These are phyloP conservation scores for Podospora conica DNA, from an alignment of 495 filamentous ascomycete species.

Conservation along the genomic window DNA sequence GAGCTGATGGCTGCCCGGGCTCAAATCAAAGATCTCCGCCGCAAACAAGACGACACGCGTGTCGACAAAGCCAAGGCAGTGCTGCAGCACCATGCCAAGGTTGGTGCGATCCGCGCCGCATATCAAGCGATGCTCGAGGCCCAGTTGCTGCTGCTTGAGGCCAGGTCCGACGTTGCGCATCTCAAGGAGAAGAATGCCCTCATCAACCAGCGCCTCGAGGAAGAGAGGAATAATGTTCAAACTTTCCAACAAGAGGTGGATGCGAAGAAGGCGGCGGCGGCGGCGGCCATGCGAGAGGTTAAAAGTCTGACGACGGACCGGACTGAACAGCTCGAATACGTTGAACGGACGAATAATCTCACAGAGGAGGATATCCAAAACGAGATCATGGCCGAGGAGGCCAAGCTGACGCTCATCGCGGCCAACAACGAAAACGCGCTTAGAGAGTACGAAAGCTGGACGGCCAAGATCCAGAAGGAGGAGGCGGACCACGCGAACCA, in stretches of 20 bases:
- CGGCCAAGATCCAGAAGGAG: conserved; percentile 42
- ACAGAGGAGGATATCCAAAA: conserved; percentile 57
- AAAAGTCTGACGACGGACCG: neutral
- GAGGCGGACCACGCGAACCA: conserved; percentile 31
- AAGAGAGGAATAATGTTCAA: conserved; percentile 21
- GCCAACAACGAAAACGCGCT: conserved; percentile 73
- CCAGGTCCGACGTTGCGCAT: conserved; percentile 63
- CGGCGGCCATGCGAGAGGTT: neutral
- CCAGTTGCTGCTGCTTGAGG: conserved; percentile 68
- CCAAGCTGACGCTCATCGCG: conserved; percentile 71
- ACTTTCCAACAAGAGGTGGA: conserved; percentile 17
- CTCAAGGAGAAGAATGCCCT: conserved; percentile 57
- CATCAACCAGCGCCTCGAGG: conserved; percentile 49
- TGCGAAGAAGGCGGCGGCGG: conserved; percentile 17
- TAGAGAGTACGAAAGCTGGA: conserved; percentile 69
- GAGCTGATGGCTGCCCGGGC: conserved; percentile 28
- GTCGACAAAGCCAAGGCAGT: conserved; percentile 58
- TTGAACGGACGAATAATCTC: conserved; percentile 15
- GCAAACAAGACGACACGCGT: conserved; percentile 48
- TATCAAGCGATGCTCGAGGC: conserved; percentile 61
- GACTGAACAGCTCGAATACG: conserved; percentile 22
- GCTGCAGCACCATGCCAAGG: conserved; percentile 52
- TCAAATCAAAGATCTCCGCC: conserved; percentile 24
- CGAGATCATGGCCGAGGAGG: conserved; percentile 67
- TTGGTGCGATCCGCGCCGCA: conserved; percentile 51